phyloP scores from a whole-genome alignment of 1,284 basidiomycete genomes.

The Exobasidium cylindrosporum region DNA sequence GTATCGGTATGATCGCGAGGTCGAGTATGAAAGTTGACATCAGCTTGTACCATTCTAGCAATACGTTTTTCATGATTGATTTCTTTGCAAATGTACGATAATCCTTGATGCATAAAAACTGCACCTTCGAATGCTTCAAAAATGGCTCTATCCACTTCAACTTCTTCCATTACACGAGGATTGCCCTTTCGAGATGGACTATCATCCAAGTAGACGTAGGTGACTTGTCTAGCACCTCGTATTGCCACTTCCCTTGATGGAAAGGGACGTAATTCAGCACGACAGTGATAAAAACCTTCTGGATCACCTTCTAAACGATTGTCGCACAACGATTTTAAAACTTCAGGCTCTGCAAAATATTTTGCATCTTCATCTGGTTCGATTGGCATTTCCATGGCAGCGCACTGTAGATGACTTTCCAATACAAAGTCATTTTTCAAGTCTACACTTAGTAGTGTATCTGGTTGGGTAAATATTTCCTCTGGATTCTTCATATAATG shows the following conservation, averaged over 20 bases:
- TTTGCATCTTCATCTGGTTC: conserved; percentile 63
- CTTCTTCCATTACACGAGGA: conserved; percentile 71
- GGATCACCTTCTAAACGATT: conserved; percentile 63
- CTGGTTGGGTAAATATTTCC: conserved; percentile 55
- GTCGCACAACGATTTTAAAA: conserved; percentile 59
- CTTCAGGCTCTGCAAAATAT: conserved; percentile 67
- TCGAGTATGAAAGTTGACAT: conserved; percentile 79
- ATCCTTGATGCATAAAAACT: conserved; percentile 56
- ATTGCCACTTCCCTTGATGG: conserved; percentile 68
- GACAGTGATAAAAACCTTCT: conserved; percentile 73
- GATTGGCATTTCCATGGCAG: conserved; percentile 80
- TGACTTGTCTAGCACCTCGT: conserved; percentile 73
- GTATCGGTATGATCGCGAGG: conserved; percentile 65
- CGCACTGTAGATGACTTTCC: conserved; percentile 84
- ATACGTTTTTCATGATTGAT: conserved; percentile 75
- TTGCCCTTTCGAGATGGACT: conserved; percentile 57
- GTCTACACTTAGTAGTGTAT: conserved; percentile 70
- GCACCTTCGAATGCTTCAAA: conserved; percentile 70
- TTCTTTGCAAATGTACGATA: conserved; percentile 66
- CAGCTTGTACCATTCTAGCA: conserved; percentile 68
- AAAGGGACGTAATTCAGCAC: conserved; percentile 72
- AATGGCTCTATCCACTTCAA: conserved; percentile 78
- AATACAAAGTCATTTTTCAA: conserved; percentile 72
- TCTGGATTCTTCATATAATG: conserved; percentile 71
- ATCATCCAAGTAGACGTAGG: conserved; percentile 72